Conservation (phyloP, 495 filamentous ascomycete species). For the Penicillium bialowiezense region DNA sequence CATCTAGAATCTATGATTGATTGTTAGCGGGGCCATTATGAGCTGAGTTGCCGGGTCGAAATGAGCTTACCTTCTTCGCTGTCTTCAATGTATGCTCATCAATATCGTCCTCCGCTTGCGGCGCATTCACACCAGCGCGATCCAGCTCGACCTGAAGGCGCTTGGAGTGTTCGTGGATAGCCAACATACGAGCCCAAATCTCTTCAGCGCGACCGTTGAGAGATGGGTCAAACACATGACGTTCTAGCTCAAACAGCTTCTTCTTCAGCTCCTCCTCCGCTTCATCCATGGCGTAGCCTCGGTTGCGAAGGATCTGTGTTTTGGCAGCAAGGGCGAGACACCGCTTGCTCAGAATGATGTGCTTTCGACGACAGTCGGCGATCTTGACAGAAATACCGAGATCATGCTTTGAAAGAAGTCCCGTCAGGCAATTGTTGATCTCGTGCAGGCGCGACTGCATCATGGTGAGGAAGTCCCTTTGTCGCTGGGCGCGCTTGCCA, state of each 20-base stretch:
- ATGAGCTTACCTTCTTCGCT: conserved; percentile 72
- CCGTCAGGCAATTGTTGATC: conserved; percentile 81
- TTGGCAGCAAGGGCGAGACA: conserved; percentile 83
- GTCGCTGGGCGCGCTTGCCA: conserved; percentile 71
- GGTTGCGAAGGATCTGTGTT: conserved; percentile 85
- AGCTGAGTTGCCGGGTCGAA: not conserved
- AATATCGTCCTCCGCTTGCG: conserved; percentile 52
- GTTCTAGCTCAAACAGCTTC: conserved; percentile 74
- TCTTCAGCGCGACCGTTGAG: conserved; percentile 84
- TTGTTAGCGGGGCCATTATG: conserved; percentile 9
- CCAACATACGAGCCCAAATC: conserved; percentile 93
- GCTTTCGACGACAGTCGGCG: conserved; percentile 74
- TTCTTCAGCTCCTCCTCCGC: conserved; percentile 89
- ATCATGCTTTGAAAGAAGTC: conserved; percentile 77
- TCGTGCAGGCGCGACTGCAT: conserved; percentile 83
- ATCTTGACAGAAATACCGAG: conserved; percentile 76
- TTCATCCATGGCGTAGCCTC: conserved; percentile 87
- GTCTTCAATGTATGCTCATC: conserved; percentile 76
- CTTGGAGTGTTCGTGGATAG: conserved; percentile 74
- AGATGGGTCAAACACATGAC: conserved; percentile 74
- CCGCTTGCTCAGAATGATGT: conserved; percentile 75
- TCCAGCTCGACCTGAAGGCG: conserved; percentile 77
- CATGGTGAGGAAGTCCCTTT: conserved; percentile 66
- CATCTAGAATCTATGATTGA: conserved; percentile 69
- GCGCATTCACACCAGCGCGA: conserved; percentile 53